Conservation (phyloP, 768 basidiomycete species). For the Termitomyces sp. region DNA sequence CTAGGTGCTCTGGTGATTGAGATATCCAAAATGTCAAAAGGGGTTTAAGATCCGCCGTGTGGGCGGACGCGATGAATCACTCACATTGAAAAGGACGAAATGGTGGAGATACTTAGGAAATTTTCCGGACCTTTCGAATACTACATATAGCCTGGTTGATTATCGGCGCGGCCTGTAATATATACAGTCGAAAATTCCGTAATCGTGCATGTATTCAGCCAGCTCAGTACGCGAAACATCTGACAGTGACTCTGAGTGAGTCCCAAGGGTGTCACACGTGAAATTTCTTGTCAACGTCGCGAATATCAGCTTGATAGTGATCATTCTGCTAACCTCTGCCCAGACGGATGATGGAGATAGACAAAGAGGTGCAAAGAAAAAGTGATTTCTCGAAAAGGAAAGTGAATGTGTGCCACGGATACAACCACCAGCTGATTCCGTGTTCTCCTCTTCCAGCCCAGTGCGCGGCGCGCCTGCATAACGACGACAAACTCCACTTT, state of each 20-base stretch:
- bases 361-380: slow-evolving; percentile 13
- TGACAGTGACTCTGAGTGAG: no score
- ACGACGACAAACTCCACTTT: slow-evolving; percentile 32
- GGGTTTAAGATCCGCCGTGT: not conserved
- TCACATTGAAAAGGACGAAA: not conserved
- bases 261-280: not conserved
- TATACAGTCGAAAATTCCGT: no score
- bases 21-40: not conserved
- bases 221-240: no score
- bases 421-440: slow-evolving; percentile 14
- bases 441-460: slow-evolving; percentile 18
- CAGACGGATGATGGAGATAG: not conserved
- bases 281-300: not conserved
- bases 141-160: not conserved
- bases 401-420: slow-evolving; percentile 17
- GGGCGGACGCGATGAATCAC: no score
- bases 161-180: no score
- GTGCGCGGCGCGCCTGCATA: slow-evolving; percentile 59
- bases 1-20: no score
- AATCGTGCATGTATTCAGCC: no score
- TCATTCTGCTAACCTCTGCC: not conserved
- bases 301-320: not conserved
- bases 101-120: not conserved
- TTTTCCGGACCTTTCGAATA: not conserved
- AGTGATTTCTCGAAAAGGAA: slow-evolving; percentile 18